Conservation (phyloP, 164 flowering plant genomes). For the Magnolia changhungtana region DNA sequence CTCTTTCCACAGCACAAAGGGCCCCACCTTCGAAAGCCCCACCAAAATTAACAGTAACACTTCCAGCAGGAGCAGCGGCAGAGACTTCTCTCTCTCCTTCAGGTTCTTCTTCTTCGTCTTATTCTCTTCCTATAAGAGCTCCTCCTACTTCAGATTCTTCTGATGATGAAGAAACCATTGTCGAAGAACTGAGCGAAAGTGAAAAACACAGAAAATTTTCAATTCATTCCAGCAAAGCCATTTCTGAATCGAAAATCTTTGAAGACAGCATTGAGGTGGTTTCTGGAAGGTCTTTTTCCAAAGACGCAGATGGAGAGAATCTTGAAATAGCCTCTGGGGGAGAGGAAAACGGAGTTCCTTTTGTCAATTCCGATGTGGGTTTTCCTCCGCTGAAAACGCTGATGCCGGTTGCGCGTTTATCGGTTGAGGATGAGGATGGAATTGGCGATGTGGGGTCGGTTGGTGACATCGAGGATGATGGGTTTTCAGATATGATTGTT, state of each 20-base stretch:
- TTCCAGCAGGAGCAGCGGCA: neutral
- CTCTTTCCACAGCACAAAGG: slow-evolving; percentile 21
- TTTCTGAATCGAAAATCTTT: slow-evolving; percentile 32
- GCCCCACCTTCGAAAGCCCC: slow-evolving; percentile 4
- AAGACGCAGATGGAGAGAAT: slow-evolving; percentile 32
- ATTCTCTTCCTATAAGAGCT: slow-evolving; percentile 37
- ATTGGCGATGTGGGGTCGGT: slow-evolving; percentile 17
- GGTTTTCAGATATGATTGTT: slow-evolving; percentile 8
- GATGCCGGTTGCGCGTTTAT: slow-evolving; percentile 33
- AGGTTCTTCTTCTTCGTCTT: slow-evolving; percentile 16
- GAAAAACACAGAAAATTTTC: neutral
- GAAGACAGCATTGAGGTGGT: slow-evolving; percentile 62
- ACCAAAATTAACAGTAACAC: slow-evolving; percentile 1
- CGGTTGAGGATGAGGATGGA: slow-evolving; percentile 35
- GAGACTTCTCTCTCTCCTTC: neutral
- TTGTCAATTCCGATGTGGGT: neutral
- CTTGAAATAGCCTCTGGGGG: slow-evolving; percentile 17
- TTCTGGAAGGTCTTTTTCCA: slow-evolving; percentile 38
- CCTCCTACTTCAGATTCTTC: slow-evolving; percentile 36
- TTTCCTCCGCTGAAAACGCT: neutral
- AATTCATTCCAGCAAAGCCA: neutral
- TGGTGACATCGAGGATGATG: slow-evolving; percentile 23
- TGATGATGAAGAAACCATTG: slow-evolving; percentile 5
- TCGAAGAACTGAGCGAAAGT: neutral
- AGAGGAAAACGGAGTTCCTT: slow-evolving; percentile 3